These are phyloP conservation scores for Dioscorea dumetorum DNA, from an alignment of 106 monocot species.

Conservation along the genomic window DNA sequence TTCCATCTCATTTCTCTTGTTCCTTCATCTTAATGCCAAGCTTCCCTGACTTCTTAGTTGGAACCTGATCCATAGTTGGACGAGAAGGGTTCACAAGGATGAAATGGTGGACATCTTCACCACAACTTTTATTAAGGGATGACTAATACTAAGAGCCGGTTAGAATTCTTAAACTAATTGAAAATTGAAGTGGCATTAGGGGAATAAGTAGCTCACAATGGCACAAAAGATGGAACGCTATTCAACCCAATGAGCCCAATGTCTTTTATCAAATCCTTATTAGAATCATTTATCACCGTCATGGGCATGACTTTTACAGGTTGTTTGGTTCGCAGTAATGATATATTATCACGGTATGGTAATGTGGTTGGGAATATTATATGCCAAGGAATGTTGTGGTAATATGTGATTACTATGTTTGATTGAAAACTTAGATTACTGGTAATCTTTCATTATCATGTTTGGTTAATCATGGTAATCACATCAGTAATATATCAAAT, in stretches of 20 bases:
- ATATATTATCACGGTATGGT: too few species aligned
- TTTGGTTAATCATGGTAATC: too few species aligned
- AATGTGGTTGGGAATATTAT: too few species aligned
- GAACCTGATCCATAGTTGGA: slow-evolving; percentile 23
- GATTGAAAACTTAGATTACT: too few species aligned
- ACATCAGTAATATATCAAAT: too few species aligned
- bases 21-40: slow-evolving; percentile 27
- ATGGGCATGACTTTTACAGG: slow-evolving; percentile 58
- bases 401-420: too few species aligned
- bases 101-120: slow-evolving; percentile 59
- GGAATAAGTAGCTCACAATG: slow-evolving; percentile 7
- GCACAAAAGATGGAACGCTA: slow-evolving; percentile 57
- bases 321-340: too few species aligned
- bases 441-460: too few species aligned
- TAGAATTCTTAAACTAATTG: slow-evolving; percentile 6
- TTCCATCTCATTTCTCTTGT: slow-evolving; percentile 67
- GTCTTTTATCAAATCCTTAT: slow-evolving; percentile 72
- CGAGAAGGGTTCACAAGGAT: slow-evolving; percentile 39
- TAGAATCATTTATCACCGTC: too few species aligned
- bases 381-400: too few species aligned
- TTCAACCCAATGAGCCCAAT: slow-evolving; percentile 82
- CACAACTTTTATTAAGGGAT: slow-evolving; percentile 69
- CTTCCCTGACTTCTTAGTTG: slow-evolving; percentile 28
- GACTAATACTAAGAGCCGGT: slow-evolving; percentile 60
- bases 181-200: slow-evolving; percentile 30